Percentiles rank a stretch among this genome's conserved stretches.
Evolutionary conservation across 306 rosid genomes (phyloP).

Genomic region (Prunus fruticosa): DNA sequence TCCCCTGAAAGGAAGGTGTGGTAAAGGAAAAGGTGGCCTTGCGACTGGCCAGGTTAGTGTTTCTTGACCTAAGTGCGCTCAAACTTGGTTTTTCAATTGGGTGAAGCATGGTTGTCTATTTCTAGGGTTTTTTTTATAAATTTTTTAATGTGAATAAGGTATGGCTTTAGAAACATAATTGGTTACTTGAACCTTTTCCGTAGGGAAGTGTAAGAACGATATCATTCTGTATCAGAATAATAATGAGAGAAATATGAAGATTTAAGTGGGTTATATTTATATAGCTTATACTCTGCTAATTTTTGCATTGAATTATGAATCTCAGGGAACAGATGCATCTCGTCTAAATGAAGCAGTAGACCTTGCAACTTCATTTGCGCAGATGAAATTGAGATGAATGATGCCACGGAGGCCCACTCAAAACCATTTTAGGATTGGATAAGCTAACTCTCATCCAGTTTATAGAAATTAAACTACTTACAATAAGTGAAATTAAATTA

Average conservation of each 20-base stretch:
- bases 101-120: not conserved
- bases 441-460: not conserved
- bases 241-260: not conserved
- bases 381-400: conserved; percentile 53
- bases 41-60: conserved; percentile 94
- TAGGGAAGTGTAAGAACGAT: not conserved
- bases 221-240: not conserved
- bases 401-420: not conserved
- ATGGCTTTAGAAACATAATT: not conserved
- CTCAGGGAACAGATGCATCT: conserved; percentile 90
- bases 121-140: not conserved
- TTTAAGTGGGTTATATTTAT: not conserved
- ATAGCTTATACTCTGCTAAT: not conserved
- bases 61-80: not conserved
- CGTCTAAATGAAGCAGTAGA: conserved; percentile 67
- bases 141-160: no score
- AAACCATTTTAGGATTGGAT: not conserved
- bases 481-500: not conserved
- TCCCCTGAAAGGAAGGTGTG: conserved; percentile 86
- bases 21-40: conserved; percentile 93
- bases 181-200: not conserved
- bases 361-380: conserved; percentile 67
- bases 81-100: not conserved
- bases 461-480: not conserved
- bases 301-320: not conserved